These are phyloP conservation scores for Magnusiomyces tetraspermus DNA, from an alignment of 1,139 yeast species.

Conservation along the genomic window DNA sequence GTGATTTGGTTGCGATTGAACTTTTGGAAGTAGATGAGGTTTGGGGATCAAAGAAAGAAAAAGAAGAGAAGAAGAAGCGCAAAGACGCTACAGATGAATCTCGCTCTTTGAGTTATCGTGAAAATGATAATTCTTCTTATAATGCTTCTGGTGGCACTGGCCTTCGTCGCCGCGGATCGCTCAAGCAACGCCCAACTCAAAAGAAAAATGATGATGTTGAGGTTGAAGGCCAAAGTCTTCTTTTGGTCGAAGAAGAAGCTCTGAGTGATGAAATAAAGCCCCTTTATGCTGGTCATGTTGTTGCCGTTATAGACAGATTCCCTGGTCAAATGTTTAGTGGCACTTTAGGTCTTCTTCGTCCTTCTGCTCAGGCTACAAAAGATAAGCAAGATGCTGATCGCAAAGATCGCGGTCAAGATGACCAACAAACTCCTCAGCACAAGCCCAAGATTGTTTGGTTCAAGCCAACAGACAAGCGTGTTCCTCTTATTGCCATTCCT, in stretches of 20 bases:
- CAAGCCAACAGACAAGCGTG: conserved; percentile 95
- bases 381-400: conserved; percentile 55
- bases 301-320: conserved; percentile 93
- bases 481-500: conserved; percentile 96
- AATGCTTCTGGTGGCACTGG: conserved; percentile 25
- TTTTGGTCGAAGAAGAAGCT: conserved; percentile 91
- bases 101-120: conserved; percentile 29
- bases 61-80: conserved; percentile 93
- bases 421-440: conserved; percentile 20
- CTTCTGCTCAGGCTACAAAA: conserved; percentile 90
- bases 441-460: conserved; percentile 97
- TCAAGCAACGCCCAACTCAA: conserved; percentile 95
- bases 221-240: conserved; percentile 91
- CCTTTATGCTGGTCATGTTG: conserved; percentile 68
- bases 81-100: conserved; percentile 45
- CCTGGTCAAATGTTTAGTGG: conserved; percentile 92
- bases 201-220: conserved; percentile 97
- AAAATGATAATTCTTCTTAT: conserved; percentile 24
- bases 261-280: conserved; percentile 90
- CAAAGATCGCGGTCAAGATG: conserved; percentile 33
- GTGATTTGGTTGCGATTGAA: conserved; percentile 93
- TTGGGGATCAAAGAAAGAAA: conserved; percentile 93
- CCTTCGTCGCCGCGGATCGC: conserved; percentile 76
- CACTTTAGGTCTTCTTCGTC: conserved; percentile 84
- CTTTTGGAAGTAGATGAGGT: conserved; percentile 91